A percentile compares a stretch with the other conserved stretches of the same genome.
Evolutionary conservation across 2,329 filamentous ascomycete species (phyloP).

Genomic region (Botrytis byssoidea): DNA sequence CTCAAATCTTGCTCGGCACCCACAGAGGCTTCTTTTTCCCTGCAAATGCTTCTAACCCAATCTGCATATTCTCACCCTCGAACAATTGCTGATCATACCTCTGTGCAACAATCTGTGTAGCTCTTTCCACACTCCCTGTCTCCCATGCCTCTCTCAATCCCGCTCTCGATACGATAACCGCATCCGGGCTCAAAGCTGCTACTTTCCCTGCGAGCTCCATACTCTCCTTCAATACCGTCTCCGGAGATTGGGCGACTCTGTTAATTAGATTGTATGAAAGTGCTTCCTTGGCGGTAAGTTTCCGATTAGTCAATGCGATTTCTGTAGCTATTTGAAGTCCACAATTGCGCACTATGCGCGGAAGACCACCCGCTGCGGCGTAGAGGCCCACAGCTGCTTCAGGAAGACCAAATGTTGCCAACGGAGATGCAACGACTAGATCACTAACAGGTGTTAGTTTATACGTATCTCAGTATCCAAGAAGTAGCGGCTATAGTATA

Average conservation of each 20-base stretch:
- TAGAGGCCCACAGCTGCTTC: constrained; percentile 70
- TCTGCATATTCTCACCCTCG: constrained; percentile 68
- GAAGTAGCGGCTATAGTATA: constrained; percentile 16
- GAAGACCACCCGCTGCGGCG: constrained; percentile 68
- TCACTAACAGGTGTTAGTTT: constrained; percentile 48
- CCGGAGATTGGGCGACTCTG: constrained; percentile 50
- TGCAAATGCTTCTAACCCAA: constrained; percentile 74
- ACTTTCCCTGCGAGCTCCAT: constrained; percentile 61
- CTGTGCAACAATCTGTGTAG: constrained; percentile 57
- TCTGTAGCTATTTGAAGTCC: constrained; percentile 68
- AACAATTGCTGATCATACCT: constrained; percentile 55
- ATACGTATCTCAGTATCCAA: background rate
- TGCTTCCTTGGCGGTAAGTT: constrained; percentile 59
- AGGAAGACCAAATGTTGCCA: constrained; percentile 66
- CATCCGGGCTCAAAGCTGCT: constrained; percentile 67
- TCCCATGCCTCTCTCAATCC: constrained; percentile 73
- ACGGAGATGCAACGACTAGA: constrained; percentile 60
- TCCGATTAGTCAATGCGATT: constrained; percentile 64
- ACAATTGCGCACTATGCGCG: constrained; percentile 61
- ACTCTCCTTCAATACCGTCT: constrained; percentile 53
- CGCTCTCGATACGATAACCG: constrained; percentile 68
- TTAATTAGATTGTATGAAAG: constrained; percentile 66
- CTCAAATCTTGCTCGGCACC: constrained; percentile 59
- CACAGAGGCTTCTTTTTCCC: constrained; percentile 69
- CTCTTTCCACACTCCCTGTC: constrained; percentile 54